phyloP scores from a whole-genome alignment of 495 filamentous ascomycete genomes.

The Neurospora sp. region DNA sequence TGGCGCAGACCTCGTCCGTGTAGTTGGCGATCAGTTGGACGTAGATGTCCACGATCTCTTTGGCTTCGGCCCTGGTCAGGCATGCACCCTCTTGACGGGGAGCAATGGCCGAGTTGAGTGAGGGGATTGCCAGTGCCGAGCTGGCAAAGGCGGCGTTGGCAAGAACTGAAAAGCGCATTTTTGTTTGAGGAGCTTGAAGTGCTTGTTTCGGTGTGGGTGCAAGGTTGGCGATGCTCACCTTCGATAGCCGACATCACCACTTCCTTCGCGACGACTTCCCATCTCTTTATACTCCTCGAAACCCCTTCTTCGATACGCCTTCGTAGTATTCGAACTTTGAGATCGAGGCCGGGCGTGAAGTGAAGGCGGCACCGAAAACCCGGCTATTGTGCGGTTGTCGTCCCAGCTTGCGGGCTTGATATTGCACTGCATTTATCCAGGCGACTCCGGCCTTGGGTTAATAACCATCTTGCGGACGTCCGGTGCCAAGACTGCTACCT shows the following conservation, averaged over 20 bases:
- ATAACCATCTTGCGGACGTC: constrained; percentile 19
- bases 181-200: not conserved
- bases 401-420: not conserved
- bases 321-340: not conserved
- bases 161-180: constrained; percentile 21
- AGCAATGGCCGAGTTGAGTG: constrained; percentile 5
- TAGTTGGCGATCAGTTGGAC: constrained; percentile 25
- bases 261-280: not conserved
- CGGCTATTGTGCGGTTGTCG: not conserved
- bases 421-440: constrained; percentile 20
- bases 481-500: constrained; percentile 5
- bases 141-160: constrained; percentile 15
- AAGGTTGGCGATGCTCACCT: constrained; percentile 1
- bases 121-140: constrained; percentile 18
- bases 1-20: constrained; percentile 20
- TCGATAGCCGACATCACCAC: not conserved
- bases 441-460: constrained; percentile 10
- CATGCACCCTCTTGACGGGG: constrained; percentile 10
- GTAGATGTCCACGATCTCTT: constrained; percentile 22
- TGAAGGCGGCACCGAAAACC: not conserved
- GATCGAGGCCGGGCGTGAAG: not conserved
- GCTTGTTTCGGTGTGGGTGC: not conserved
- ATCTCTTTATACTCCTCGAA: constrained; percentile 7
- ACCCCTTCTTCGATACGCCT: not conserved
- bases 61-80: constrained; percentile 20